Percentiles rank a stretch among this genome's conserved stretches.
Conservation (phyloP, 305 asterid genomes). For the Fraxinus baroniana region DNA sequence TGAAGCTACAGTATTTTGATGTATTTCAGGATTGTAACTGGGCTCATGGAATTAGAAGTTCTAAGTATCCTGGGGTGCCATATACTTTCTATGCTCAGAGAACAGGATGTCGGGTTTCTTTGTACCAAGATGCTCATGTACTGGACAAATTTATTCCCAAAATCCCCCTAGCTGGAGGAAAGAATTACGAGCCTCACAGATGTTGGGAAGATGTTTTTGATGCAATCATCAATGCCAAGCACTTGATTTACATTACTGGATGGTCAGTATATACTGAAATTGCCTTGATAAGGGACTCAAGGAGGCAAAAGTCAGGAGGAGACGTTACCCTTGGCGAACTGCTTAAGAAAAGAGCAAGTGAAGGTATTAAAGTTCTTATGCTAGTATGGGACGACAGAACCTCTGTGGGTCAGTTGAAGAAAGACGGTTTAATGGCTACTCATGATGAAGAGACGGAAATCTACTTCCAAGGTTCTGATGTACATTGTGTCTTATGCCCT, state of each 20-base stretch:
- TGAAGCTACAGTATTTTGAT: slow-evolving; percentile 58
- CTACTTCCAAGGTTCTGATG: slow-evolving; percentile 54
- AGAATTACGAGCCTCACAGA: slow-evolving; percentile 60
- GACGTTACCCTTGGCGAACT: slow-evolving; percentile 65
- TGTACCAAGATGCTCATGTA: slow-evolving; percentile 73
- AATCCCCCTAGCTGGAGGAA: slow-evolving; percentile 68
- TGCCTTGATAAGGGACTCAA: slow-evolving; percentile 58
- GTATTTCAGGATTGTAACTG: slow-evolving; percentile 56
- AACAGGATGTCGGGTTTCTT: slow-evolving; percentile 59
- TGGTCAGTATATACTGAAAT: slow-evolving; percentile 86
- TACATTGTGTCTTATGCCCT: slow-evolving; percentile 75
- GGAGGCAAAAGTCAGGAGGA: slow-evolving; percentile 72
- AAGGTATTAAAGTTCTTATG: slow-evolving; percentile 72
- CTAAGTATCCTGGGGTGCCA: slow-evolving; percentile 69
- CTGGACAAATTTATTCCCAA: slow-evolving; percentile 70
- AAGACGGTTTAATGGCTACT: slow-evolving; percentile 81
- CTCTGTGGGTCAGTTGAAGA: slow-evolving; percentile 57
- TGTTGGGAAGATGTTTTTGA: slow-evolving; percentile 88
- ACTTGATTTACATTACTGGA: slow-evolving; percentile 77
- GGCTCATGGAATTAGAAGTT: slow-evolving; percentile 51
- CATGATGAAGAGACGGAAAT: slow-evolving; percentile 67
- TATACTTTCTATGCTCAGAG: slow-evolving; percentile 71
- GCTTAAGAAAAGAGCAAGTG: slow-evolving; percentile 67
- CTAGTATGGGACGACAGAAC: slow-evolving; percentile 91
- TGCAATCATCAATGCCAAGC: slow-evolving; percentile 67